Evolutionary conservation across 495 filamentous ascomycete species (phyloP).

Genomic region (Cetradonia linearis): DNA sequence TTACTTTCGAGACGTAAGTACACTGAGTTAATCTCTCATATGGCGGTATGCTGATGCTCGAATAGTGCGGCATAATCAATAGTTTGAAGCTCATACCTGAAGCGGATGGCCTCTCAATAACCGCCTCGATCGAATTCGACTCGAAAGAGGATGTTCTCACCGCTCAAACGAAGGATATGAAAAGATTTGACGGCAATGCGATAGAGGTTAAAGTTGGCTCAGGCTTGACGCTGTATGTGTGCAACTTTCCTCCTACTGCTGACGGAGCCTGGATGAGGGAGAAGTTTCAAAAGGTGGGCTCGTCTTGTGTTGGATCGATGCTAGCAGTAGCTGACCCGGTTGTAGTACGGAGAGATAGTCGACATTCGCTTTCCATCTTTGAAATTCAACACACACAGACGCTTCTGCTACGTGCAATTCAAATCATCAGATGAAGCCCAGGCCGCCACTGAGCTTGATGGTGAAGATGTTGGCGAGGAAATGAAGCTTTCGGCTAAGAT

Average conservation of each 20-base stretch:
- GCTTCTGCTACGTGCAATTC: conserved; percentile 93
- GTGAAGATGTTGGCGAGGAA: conserved; percentile 51
- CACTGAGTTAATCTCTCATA: not conserved
- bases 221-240: conserved; percentile 72
- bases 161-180: conserved; percentile 70
- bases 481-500: conserved; percentile 66
- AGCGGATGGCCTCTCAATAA: conserved; percentile 46
- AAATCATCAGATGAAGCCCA: conserved; percentile 51
- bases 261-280: conserved; percentile 71
- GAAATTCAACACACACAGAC: conserved; percentile 73
- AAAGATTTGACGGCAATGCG: conserved; percentile 55
- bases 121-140: conserved; percentile 78
- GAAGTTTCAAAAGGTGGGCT: conserved; percentile 55
- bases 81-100: conserved; percentile 53
- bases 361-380: conserved; percentile 84
- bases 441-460: conserved; percentile 60
- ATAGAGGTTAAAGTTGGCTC: conserved; percentile 65
- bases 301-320: conserved; percentile 6
- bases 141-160: conserved; percentile 65
- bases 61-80: conserved; percentile 66
- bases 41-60: conserved; percentile 23
- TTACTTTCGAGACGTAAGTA: conserved; percentile 72
- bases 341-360: conserved; percentile 65
- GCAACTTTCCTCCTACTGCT: conserved; percentile 79
- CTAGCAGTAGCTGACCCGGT: conserved; percentile 22